These are phyloP conservation scores for Zoysia japonica DNA, from an alignment of 176 grass and related monocot species.

Conservation along the genomic window DNA sequence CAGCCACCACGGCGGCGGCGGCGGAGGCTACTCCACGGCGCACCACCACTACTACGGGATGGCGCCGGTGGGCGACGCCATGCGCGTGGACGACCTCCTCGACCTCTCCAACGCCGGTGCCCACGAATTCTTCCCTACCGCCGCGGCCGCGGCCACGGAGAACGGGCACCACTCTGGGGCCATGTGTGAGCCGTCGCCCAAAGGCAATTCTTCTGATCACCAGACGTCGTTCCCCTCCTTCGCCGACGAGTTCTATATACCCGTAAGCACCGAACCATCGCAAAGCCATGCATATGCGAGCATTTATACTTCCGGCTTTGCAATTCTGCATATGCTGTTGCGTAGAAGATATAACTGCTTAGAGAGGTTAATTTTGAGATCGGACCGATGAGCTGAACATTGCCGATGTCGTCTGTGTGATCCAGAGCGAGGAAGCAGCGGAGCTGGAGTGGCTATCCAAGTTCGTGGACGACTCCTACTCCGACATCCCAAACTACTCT, in stretches of 20 bases:
- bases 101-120: slow-evolving; percentile 68
- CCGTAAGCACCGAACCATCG: slow-evolving; percentile 56
- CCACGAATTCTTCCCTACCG: slow-evolving; percentile 63
- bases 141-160: not conserved
- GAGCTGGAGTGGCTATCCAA: slow-evolving; percentile 99
- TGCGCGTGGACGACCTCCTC: slow-evolving; percentile 84
- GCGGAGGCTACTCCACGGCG: not conserved
- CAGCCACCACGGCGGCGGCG: not conserved
- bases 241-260: slow-evolving; percentile 89
- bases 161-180: not conserved
- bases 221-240: slow-evolving; percentile 64
- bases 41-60: slow-evolving; percentile 61
- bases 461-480: slow-evolving; percentile 98
- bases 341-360: not conserved
- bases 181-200: slow-evolving; percentile 43
- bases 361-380: not conserved
- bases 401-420: not conserved
- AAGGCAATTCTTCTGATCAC: slow-evolving; percentile 56
- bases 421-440: slow-evolving; percentile 86
- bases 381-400: slow-evolving; percentile 15
- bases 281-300: no score
- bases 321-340: not conserved
- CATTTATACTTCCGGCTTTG: no score
- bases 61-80: slow-evolving; percentile 50
- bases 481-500: slow-evolving; percentile 74